Conservation (phyloP, 2,329 filamentous ascomycete genomes). For the Fusarium hostae region DNA sequence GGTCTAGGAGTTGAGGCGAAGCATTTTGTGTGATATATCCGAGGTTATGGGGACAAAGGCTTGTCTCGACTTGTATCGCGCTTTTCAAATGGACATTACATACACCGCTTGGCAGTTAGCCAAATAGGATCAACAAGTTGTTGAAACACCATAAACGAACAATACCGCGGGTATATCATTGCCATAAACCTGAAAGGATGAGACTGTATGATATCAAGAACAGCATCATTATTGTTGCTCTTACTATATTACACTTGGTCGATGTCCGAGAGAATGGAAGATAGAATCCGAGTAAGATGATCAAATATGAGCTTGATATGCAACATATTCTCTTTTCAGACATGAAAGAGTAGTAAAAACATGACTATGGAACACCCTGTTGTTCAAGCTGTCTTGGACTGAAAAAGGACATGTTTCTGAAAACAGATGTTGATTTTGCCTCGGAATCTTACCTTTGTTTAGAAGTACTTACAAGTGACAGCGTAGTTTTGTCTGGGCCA, state of each 20-base stretch:
- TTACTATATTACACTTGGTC: background rate
- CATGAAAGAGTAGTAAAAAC: background rate
- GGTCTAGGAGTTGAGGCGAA: background rate
- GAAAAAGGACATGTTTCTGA: background rate
- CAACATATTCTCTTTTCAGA: background rate
- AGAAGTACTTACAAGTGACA: too few species aligned
- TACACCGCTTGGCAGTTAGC: constrained; percentile 27
- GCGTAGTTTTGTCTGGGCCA: background rate
- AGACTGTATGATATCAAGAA: background rate
- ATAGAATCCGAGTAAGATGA: background rate
- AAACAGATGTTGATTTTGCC: background rate
- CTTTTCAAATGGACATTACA: constrained; percentile 53
- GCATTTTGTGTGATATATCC: constrained; percentile 34
- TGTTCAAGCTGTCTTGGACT: background rate
- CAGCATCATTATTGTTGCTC: background rate
- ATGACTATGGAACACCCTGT: background rate
- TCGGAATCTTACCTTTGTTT: too few species aligned
- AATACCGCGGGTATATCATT: constrained; percentile 38
- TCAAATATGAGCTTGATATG: background rate
- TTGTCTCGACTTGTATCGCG: constrained; percentile 52
- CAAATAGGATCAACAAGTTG: background rate
- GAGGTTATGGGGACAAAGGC: constrained; percentile 21
- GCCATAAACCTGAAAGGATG: constrained; percentile 71
- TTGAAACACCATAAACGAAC: constrained; percentile 35
- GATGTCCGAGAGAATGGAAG: background rate